These are phyloP conservation scores for Cocos nucifera DNA, from an alignment of 176 grass and related monocot species.

Conservation along the genomic window DNA sequence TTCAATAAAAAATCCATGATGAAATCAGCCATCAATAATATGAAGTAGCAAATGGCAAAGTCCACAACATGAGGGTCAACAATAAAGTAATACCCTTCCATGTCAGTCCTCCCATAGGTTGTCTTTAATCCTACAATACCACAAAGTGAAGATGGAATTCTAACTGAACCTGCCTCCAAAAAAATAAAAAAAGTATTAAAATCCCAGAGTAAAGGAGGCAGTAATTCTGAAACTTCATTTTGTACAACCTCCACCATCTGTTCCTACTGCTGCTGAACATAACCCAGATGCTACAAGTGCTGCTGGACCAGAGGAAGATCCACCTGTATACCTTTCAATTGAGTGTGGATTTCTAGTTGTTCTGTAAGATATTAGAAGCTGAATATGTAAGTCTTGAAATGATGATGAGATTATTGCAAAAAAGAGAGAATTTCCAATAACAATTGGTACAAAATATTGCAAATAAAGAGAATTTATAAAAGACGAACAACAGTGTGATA, in stretches of 20 bases:
- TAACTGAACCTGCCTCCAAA: conserved; percentile 65
- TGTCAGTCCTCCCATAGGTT: conserved; percentile 72
- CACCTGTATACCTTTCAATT: conserved; percentile 89
- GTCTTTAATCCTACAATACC: conserved; percentile 95
- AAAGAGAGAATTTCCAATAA: no score
- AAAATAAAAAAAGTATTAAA: conserved; percentile 10
- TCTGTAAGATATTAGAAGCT: conserved; percentile 32
- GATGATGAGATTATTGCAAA: no score
- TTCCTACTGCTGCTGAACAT: conserved; percentile 80
- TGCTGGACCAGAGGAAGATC: conserved; percentile 95
- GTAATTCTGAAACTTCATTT: conserved; percentile 1
- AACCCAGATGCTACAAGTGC: conserved; percentile 89
- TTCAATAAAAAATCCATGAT: no score
- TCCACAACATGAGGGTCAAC: no score
- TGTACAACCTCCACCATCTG: conserved; percentile 82
- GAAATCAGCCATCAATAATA: no score
- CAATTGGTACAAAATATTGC: no score
- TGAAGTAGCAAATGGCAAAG: no score
- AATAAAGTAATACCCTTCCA: conserved; percentile 61
- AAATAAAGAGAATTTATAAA: no score
- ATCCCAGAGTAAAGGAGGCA: conserved; percentile 4
- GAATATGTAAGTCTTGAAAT: no score
- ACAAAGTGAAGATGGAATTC: conserved; percentile 95
- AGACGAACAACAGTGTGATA: no score
- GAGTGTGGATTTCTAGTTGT: conserved; percentile 92